Conservation (phyloP, 108 stramenopile genomes). For the Stephanodiscus triporus region DNA sequence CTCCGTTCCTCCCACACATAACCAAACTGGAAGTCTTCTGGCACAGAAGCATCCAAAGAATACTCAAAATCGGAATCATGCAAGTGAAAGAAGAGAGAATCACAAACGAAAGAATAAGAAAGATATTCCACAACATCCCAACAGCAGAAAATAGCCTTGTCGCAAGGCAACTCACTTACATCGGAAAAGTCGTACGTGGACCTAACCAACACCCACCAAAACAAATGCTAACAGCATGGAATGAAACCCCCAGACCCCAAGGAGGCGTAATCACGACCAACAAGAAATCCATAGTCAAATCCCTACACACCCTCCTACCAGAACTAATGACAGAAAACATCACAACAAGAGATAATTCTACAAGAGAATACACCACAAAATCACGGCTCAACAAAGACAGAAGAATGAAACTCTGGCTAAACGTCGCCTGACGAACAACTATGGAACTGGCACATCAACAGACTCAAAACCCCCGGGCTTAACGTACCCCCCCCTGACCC, state of each 20-base stretch:
- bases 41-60: slow-evolving; percentile 7
- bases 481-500: background rate
- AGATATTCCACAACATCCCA: background rate
- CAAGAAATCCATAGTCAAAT: slow-evolving; percentile 17
- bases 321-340: background rate
- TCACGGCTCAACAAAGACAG: too few relatives aligned
- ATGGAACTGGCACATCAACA: background rate
- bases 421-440: background rate
- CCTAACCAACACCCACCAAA: background rate
- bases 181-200: background rate
- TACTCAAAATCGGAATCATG: slow-evolving; percentile 8
- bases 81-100: slow-evolving; percentile 13
- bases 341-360: background rate
- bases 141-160: background rate
- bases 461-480: background rate
- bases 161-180: background rate
- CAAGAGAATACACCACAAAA: too few relatives aligned
- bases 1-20: background rate
- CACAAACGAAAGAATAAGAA: too few relatives aligned
- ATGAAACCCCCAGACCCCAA: slow-evolving; percentile 1
- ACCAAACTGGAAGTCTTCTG: slow-evolving; percentile 11
- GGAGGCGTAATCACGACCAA: slow-evolving; percentile 12
- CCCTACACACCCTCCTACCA: background rate
- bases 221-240: slow-evolving; percentile 11
- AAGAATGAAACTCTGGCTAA: background rate